Percentiles rank a stretch among this genome's conserved stretches.
Conservation (phyloP, 768 basidiomycete species). For the Russula earlei region DNA sequence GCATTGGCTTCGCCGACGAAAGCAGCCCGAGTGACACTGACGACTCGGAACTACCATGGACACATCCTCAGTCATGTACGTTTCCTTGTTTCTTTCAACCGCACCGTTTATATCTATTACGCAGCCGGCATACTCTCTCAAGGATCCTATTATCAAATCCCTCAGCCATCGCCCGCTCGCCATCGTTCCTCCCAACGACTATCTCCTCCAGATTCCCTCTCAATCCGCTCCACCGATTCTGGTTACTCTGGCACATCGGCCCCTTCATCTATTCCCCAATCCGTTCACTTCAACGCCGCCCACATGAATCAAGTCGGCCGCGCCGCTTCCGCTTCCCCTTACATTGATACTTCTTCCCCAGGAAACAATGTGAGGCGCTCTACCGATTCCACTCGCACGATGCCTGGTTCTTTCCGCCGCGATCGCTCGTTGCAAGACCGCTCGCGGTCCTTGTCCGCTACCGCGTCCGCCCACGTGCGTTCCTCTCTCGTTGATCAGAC, state of each 20-base stretch:
- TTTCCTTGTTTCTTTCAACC: not conserved
- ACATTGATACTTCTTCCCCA: slow-evolving; percentile 25
- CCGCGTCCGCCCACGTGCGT: slow-evolving; percentile 39
- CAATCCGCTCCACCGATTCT: slow-evolving; percentile 32
- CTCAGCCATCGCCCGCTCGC: slow-evolving; percentile 14
- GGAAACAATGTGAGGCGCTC: slow-evolving; percentile 42
- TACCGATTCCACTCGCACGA: slow-evolving; percentile 58
- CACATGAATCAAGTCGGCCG: slow-evolving; percentile 23
- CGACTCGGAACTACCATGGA: slow-evolving; percentile 54
- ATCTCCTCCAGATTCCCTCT: slow-evolving; percentile 29
- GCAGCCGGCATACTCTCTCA: slow-evolving; percentile 5
- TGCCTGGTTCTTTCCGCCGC: slow-evolving; percentile 48
- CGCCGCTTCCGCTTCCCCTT: slow-evolving; percentile 30
- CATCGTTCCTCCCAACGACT: slow-evolving; percentile 15
- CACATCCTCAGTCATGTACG: slow-evolving; percentile 14
- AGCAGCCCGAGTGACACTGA: slow-evolving; percentile 36
- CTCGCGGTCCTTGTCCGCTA: slow-evolving; percentile 66
- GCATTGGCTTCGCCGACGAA: slow-evolving; percentile 41
- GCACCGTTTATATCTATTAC: not conserved
- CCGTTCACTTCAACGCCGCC: slow-evolving; percentile 53
- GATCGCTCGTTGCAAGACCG: slow-evolving; percentile 60
- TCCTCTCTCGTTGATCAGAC: slow-evolving; percentile 31
- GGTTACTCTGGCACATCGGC: slow-evolving; percentile 23
- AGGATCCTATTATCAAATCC: slow-evolving; percentile 4
- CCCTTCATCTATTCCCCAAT: slow-evolving; percentile 35